Conservation (phyloP, 495 filamentous ascomycete genomes). For the Daldinia caldariorum region DNA sequence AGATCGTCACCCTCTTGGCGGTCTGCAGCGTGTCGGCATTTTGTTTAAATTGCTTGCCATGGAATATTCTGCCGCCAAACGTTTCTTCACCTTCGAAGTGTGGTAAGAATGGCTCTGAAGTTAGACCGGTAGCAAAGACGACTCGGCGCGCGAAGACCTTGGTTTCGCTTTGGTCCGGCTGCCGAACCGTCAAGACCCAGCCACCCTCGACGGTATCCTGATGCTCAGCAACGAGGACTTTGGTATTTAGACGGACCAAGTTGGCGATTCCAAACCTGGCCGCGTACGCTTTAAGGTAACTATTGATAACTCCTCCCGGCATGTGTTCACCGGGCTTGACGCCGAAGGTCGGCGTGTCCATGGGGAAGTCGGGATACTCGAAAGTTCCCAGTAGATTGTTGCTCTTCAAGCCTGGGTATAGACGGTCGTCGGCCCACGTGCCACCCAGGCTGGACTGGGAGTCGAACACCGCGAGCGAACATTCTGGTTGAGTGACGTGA, state of each 20-base stretch:
- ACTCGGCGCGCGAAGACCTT: slow-evolving; percentile 42
- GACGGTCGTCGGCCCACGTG: slow-evolving; percentile 70
- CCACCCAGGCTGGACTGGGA: slow-evolving; percentile 65
- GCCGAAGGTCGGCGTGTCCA: slow-evolving; percentile 67
- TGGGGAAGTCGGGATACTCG: slow-evolving; percentile 78
- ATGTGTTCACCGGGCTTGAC: slow-evolving; percentile 72
- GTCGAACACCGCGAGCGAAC: slow-evolving; percentile 54
- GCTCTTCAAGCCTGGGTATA: slow-evolving; percentile 74
- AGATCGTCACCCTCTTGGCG: slow-evolving; percentile 61
- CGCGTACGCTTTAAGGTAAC: slow-evolving; percentile 69
- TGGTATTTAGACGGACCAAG: slow-evolving; percentile 62
- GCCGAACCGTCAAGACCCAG: slow-evolving; percentile 50
- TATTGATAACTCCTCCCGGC: slow-evolving; percentile 68
- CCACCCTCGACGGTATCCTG: slow-evolving; percentile 46
- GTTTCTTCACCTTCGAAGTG: slow-evolving; percentile 46
- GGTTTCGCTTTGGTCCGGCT: slow-evolving; percentile 26
- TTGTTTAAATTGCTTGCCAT: slow-evolving; percentile 64
- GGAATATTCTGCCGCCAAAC: slow-evolving; percentile 65
- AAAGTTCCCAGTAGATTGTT: slow-evolving; percentile 68
- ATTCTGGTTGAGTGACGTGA: slow-evolving; percentile 52
- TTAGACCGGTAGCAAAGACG: slow-evolving; percentile 47
- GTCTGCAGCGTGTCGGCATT: slow-evolving; percentile 47
- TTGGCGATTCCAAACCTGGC: slow-evolving; percentile 63
- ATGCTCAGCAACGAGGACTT: slow-evolving; percentile 62
- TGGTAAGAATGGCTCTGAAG: slow-evolving; percentile 46